phyloP scores from a whole-genome alignment of 306 rosid genomes.

The Elaeagnus macrophylla region DNA sequence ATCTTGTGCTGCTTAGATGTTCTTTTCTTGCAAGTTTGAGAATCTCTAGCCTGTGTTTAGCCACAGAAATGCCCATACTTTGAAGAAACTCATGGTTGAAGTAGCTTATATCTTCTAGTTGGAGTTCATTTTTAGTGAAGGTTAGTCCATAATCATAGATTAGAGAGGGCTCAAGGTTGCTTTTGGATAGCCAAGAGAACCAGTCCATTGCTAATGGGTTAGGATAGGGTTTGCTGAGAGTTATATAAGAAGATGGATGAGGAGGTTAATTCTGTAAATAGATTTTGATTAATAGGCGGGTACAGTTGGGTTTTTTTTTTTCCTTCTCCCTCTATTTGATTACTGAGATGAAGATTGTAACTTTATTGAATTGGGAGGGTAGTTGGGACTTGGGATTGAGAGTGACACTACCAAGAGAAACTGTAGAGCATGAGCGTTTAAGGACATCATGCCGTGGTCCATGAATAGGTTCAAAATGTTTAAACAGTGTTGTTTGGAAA shows the following conservation, averaged over 20 bases:
- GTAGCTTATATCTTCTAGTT: conserved; percentile 38
- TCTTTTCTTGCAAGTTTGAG: conserved; percentile 69
- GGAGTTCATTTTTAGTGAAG: conserved; percentile 63
- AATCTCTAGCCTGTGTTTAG: conserved; percentile 84
- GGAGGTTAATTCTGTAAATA: conserved; percentile 9
- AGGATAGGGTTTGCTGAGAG: too few species aligned
- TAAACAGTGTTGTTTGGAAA: too few species aligned
- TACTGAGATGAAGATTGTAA: neutral
- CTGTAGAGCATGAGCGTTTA: too few species aligned
- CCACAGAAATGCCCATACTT: conserved; percentile 77
- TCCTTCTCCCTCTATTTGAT: too few species aligned
- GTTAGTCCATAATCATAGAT: conserved; percentile 65
- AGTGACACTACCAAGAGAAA: too few species aligned
- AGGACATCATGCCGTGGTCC: too few species aligned
- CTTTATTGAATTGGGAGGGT: conserved; percentile 29
- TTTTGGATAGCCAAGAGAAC: conserved; percentile 88
- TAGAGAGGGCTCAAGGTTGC: conserved; percentile 54
- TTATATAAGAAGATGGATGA: conserved; percentile 19
- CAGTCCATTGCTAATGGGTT: conserved; percentile 54
- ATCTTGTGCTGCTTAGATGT: conserved; percentile 13
- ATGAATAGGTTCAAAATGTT: too few species aligned
- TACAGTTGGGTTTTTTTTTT: conserved; percentile 12
- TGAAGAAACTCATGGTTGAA: conserved; percentile 85
- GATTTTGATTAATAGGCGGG: conserved; percentile 27
- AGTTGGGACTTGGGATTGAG: conserved; percentile 38